Conservation (phyloP, 2,329 filamentous ascomycete species). For the Colletotrichum sp. region DNA sequence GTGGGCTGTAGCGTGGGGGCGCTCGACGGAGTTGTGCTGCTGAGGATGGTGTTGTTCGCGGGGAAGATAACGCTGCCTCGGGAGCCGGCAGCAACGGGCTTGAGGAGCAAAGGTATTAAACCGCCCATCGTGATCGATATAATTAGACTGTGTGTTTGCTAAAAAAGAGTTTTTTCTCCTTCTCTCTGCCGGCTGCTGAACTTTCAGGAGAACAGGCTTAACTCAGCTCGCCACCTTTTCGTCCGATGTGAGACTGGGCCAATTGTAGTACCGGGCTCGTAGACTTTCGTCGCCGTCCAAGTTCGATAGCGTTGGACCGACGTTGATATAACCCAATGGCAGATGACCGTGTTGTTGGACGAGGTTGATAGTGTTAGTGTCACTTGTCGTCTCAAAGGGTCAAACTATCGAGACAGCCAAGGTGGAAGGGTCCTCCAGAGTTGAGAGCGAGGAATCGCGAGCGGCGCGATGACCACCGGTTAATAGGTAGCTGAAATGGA, state of each 20-base stretch:
- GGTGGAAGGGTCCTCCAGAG: background rate
- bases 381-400: background rate
- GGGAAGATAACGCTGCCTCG: slow-evolving; percentile 24
- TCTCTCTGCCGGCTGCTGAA: background rate
- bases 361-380: background rate
- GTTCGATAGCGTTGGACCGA: background rate
- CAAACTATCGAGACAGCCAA: background rate
- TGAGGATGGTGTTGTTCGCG: background rate
- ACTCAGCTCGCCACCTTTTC: slow-evolving; percentile 9
- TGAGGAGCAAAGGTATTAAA: slow-evolving; percentile 35
- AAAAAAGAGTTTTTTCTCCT: background rate
- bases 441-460: background rate
- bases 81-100: slow-evolving; percentile 21
- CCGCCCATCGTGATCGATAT: slow-evolving; percentile 29
- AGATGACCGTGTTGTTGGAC: background rate
- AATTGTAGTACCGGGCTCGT: background rate
- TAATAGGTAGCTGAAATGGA: background rate
- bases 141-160: background rate
- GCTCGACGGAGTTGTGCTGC: background rate
- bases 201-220: background rate
- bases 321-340: background rate
- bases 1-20: slow-evolving; percentile 4
- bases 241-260: slow-evolving; percentile 12
- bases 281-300: background rate
- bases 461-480: background rate